Evolutionary conservation across 1,284 basidiomycete species (phyloP), one percentile per base, ranked within the genome.

Genomic region (Mycosarcoma maydis): DNA sequence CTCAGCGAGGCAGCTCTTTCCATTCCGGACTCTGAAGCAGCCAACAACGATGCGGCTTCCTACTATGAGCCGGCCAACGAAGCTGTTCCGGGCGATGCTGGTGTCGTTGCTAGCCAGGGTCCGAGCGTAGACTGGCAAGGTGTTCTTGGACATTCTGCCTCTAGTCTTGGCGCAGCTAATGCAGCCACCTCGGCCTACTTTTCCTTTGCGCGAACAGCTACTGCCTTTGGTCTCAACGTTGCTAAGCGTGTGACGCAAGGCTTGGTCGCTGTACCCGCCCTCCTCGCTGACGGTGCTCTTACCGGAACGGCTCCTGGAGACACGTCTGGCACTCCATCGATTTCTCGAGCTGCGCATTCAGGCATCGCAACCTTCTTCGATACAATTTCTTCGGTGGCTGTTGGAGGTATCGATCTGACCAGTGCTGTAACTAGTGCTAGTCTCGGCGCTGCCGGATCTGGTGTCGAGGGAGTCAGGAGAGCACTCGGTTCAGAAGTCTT

Each of bases 361-460:
- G 53, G 67, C n/a, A 76, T 78, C 11, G 76, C 73, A 1, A 64
- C 56, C 26, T 59, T 78, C 45, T 78, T 77, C 41, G 75, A 78
- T 38, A 50, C 68, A 11, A 72, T 78, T 38, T 67, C 54, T 8
- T 52, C 68, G 2, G 58, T 78, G 17, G 76, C 76, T 20, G 55
- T 75, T 1, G 76, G 76, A 13, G 73, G 73, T 10, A 75, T 78
- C 49, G 73, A 78, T 22, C 26, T 78, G 27, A 74, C 73, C 23
- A 64, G 62, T n/a, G 73, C 73, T 6, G 52, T 78, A 16, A 76
- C 75, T 8, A 68, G 65, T 27, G 72, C 70, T 1, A 50, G 73
- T 23, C 62, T 78, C 19, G 72, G 73, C 22, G 77, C 77, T 9
- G 73, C 72, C 6, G 55, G 62, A 2, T 67, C 53, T 3, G 75